These are phyloP conservation scores for Phylloporus gajari DNA, from an alignment of 1,284 basidiomycete species.

Conservation along the genomic window DNA sequence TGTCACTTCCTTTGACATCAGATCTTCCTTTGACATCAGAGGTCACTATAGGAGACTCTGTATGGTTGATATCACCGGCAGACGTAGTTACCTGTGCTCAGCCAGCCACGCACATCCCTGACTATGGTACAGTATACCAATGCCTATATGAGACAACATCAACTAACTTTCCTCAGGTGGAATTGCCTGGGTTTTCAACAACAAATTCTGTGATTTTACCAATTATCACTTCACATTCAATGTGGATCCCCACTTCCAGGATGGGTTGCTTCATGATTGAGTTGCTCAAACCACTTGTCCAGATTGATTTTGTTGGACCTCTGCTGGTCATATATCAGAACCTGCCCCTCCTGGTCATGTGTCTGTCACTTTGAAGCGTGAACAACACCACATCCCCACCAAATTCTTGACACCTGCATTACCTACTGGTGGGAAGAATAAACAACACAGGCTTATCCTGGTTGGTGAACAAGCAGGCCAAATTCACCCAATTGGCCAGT, in stretches of 20 bases:
- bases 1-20: background rate
- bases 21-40: background rate
- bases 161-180: background rate
- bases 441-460: background rate
- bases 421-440: background rate
- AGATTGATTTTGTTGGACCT: slow-evolving; percentile 5
- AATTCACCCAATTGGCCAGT: background rate
- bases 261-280: background rate
- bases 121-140: background rate
- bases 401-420: background rate
- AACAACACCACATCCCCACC: background rate
- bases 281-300: slow-evolving; percentile 7
- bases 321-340: background rate
- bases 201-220: slow-evolving; percentile 4
- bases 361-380: background rate
- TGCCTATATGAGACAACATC: no score
- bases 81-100: background rate
- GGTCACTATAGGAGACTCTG: background rate
- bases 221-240: slow-evolving; percentile 6
- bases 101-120: background rate
- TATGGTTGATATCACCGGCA: background rate
- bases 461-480: slow-evolving; percentile 4
- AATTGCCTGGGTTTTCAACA: slow-evolving; percentile 10
- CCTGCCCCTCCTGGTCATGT: background rate
- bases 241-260: background rate